Percentiles rank a stretch among this genome's conserved stretches.
Conservation (phyloP, 108 stramenopile genomes). For the Conticribra guillardii region DNA sequence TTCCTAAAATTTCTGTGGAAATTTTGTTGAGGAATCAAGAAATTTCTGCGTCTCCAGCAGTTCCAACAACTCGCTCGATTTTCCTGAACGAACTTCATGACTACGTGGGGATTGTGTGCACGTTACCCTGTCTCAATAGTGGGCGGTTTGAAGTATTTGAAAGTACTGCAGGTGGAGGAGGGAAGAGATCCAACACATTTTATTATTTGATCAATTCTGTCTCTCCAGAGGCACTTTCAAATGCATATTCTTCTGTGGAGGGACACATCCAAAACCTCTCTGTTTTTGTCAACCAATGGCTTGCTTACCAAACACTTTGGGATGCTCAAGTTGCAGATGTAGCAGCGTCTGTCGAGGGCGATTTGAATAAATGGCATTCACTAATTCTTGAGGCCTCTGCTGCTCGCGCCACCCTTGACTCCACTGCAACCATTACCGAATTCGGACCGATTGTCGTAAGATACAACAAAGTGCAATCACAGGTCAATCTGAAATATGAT, state of each 20-base stretch:
- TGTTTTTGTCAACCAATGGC: slow-evolving; percentile 87
- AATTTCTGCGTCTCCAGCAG: slow-evolving; percentile 78
- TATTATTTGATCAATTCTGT: slow-evolving; percentile 61
- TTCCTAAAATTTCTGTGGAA: slow-evolving; percentile 71
- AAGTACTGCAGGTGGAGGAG: slow-evolving; percentile 23
- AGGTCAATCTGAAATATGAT: slow-evolving; percentile 97
- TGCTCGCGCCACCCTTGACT: slow-evolving; percentile 88
- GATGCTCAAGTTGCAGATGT: slow-evolving; percentile 89
- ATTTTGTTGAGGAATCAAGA: slow-evolving; percentile 84
- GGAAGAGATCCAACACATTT: slow-evolving; percentile 49
- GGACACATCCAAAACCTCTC: slow-evolving; percentile 68
- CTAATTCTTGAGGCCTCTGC: slow-evolving; percentile 85
- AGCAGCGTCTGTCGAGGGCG: slow-evolving; percentile 74
- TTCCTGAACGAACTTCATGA: slow-evolving; percentile 84
- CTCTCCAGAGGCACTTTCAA: slow-evolving; percentile 44
- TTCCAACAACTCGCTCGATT: slow-evolving; percentile 67
- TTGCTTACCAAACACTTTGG: slow-evolving; percentile 96
- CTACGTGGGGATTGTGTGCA: slow-evolving; percentile 83
- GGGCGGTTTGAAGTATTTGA: slow-evolving; percentile 93
- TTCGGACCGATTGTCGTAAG: slow-evolving; percentile 92
- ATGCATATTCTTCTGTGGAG: slow-evolving; percentile 79
- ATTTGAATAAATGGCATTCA: slow-evolving; percentile 88
- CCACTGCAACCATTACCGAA: slow-evolving; percentile 68
- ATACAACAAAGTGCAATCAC: slow-evolving; percentile 90
- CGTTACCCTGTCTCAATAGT: slow-evolving; percentile 82